phyloP scores from a whole-genome alignment of 2,329 filamentous ascomycete species.

The Colletotrichum tofieldiae region DNA sequence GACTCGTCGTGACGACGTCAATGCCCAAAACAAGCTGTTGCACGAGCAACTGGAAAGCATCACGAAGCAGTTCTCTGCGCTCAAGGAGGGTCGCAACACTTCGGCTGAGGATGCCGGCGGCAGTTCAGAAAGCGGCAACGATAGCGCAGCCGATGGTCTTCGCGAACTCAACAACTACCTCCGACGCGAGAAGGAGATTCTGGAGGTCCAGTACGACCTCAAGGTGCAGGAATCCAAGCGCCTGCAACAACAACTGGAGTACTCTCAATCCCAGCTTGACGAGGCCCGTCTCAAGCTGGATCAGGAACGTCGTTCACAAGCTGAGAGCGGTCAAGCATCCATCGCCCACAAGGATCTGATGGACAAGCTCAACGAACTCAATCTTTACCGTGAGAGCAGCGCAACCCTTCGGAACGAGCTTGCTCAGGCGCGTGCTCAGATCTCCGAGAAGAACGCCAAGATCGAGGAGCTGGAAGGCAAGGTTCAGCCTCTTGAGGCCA shows the following conservation, averaged over 20 bases:
- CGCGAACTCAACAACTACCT: slow-evolving; percentile 94
- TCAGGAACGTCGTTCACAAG: slow-evolving; percentile 85
- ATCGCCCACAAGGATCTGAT: slow-evolving; percentile 91
- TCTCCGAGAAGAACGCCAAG: slow-evolving; percentile 81
- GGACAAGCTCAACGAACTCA: slow-evolving; percentile 95
- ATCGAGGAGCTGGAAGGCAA: slow-evolving; percentile 82
- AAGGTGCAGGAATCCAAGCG: slow-evolving; percentile 91
- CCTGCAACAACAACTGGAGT: slow-evolving; percentile 90
- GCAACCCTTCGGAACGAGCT: slow-evolving; percentile 91
- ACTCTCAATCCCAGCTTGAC: slow-evolving; percentile 89
- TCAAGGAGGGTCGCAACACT: slow-evolving; percentile 73
- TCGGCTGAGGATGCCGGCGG: slow-evolving; percentile 63
- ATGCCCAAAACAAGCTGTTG: slow-evolving; percentile 90
- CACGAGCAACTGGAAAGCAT: slow-evolving; percentile 91
- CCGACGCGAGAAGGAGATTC: slow-evolving; percentile 95
- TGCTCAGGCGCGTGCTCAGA: slow-evolving; percentile 81
- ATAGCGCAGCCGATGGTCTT: slow-evolving; percentile 75
- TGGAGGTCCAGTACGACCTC: slow-evolving; percentile 95
- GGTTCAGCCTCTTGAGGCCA: slow-evolving; percentile 86
- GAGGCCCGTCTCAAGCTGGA: slow-evolving; percentile 91
- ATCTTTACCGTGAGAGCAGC: slow-evolving; percentile 95
- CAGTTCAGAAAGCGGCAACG: slow-evolving; percentile 56
- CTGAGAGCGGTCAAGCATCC: slow-evolving; percentile 80
- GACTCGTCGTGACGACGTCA: slow-evolving; percentile 85
- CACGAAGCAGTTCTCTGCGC: slow-evolving; percentile 81